Base-by-base conservation (phyloP, 805 yeast genomes). In the Brettanomyces bruxellensis region DNA sequence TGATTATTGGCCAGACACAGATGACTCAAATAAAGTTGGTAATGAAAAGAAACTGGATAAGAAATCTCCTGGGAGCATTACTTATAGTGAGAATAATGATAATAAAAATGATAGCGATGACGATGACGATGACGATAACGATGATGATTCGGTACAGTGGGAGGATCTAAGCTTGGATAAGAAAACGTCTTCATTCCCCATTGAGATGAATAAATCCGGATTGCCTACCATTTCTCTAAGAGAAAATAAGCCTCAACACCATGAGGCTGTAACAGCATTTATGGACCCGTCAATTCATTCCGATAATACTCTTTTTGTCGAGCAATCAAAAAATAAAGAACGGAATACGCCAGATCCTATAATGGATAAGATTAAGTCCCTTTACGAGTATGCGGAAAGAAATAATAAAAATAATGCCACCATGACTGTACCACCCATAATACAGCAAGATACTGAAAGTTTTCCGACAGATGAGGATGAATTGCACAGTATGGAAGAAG, bases 81-180 rank as follows among this genome's bases (percentile, higher is more conserved):
- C 11, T 32, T 11, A 32, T 32, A 13, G n/a, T 11, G 2, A 11
- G 11, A 11, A 11, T 32, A 36, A 30, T 13, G 9, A 30, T 7
- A 40, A 22, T 22, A 12, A 22, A 22, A 32, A 40, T 8, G 35
- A 23, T 28, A 13, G 9, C 8, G 36, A 14, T 22, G 38, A 18
- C 11, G 7, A 25, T 8, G n/a, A 38, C 35, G 14, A 24, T 1
- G 51, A 45, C 9, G 50, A 44, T 8, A 28, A 6, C 32, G 40
- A 34, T 25, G 56, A 50, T 9, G 40, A 50, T 23, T 59, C 54
- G 3, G 67, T 72, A 25, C 89, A 81, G 38, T 81, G 86, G 81
- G 90, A 85, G 55, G 95, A 86, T 51, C 84, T 85, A 41, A 71
- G 44, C 11, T 9, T 28, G 11, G 32, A 28, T 28, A 35, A 35